Conservation (phyloP, 768 basidiomycete species). For the Sporobolomyces roseus region DNA sequence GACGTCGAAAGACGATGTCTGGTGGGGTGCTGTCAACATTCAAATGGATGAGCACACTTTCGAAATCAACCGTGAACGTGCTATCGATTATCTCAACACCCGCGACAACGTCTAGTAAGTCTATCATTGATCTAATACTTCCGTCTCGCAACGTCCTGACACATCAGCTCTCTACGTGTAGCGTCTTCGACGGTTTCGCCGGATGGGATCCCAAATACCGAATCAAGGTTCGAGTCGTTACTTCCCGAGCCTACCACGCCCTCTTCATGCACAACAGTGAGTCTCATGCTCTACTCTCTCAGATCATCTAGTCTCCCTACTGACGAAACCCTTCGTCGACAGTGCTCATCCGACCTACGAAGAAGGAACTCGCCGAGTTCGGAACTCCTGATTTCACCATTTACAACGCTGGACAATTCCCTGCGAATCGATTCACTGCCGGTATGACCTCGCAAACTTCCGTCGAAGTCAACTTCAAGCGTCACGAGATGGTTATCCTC, state of each 20-base stretch:
- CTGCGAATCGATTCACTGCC: slow-evolving; percentile 92
- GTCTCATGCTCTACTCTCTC: slow-evolving; percentile 9
- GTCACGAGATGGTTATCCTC: slow-evolving; percentile 99
- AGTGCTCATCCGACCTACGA: slow-evolving; percentile 98
- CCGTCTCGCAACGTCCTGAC: too few species aligned
- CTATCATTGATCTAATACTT: too few species aligned
- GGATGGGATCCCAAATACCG: slow-evolving; percentile 95
- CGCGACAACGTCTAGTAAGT: slow-evolving; percentile 72
- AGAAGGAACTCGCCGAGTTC: slow-evolving; percentile 86
- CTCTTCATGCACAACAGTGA: slow-evolving; percentile 55
- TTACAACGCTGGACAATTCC: slow-evolving; percentile 99
- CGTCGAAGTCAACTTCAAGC: slow-evolving; percentile 99
- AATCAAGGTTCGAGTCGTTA: slow-evolving; percentile 99
- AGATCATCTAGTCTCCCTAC: slow-evolving; percentile 28
- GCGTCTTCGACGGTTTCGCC: slow-evolving; percentile 41
- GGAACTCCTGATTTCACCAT: slow-evolving; percentile 98
- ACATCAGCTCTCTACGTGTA: too few species aligned
- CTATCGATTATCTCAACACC: slow-evolving; percentile 98
- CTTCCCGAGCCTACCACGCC: slow-evolving; percentile 96
- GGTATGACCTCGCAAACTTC: slow-evolving; percentile 99
- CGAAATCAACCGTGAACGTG: slow-evolving; percentile 59
- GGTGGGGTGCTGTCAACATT: slow-evolving; percentile 99
- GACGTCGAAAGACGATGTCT: slow-evolving; percentile 90
- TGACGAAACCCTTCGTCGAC: slow-evolving; percentile 15
- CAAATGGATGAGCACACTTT: slow-evolving; percentile 79